A percentile compares a stretch with the other conserved stretches of the same genome.
Evolutionary conservation across 345 rosid genomes (phyloP).

Genomic region (Brassica carinata): DNA sequence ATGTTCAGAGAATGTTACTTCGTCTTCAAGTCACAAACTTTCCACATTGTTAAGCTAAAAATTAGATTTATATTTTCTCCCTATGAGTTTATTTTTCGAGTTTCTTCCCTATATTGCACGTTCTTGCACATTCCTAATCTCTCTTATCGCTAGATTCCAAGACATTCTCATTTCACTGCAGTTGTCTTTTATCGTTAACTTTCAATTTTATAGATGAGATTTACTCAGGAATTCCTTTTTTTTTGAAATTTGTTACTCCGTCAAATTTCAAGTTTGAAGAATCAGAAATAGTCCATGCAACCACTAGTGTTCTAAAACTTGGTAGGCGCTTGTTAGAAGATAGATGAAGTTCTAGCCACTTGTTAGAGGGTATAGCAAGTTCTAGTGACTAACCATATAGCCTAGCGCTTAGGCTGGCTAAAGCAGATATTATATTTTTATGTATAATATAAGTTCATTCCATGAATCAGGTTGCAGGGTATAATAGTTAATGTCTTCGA

Average conservation of each 20-base stretch:
- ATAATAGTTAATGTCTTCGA: background rate
- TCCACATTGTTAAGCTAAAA: slow-evolving; percentile 4
- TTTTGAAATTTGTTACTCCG: background rate
- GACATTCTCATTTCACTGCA: background rate
- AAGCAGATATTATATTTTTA: too few relatives aligned
- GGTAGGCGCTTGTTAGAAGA: background rate
- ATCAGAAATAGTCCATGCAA: background rate
- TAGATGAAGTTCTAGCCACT: background rate
- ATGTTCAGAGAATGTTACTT: slow-evolving; percentile 8
- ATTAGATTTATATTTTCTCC: background rate
- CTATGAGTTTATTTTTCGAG: background rate
- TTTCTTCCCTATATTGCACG: background rate
- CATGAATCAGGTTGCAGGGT: too few relatives aligned
- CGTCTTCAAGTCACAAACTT: slow-evolving; percentile 2
- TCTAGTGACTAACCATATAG: background rate
- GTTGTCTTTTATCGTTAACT: background rate
- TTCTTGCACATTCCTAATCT: slow-evolving; percentile 8
- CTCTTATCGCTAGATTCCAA: background rate
- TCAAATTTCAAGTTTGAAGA: background rate
- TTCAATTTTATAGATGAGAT: background rate
- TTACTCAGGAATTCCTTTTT: background rate
- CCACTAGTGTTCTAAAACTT: background rate
- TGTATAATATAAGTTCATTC: too few relatives aligned
- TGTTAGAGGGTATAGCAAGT: background rate
- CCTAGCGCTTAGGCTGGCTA: too few relatives aligned